Evolutionary conservation across 2,329 filamentous ascomycete species (phyloP), one percentile per base, ranked within the genome.

Genomic region (Neopestalotiopsis clavispora): DNA sequence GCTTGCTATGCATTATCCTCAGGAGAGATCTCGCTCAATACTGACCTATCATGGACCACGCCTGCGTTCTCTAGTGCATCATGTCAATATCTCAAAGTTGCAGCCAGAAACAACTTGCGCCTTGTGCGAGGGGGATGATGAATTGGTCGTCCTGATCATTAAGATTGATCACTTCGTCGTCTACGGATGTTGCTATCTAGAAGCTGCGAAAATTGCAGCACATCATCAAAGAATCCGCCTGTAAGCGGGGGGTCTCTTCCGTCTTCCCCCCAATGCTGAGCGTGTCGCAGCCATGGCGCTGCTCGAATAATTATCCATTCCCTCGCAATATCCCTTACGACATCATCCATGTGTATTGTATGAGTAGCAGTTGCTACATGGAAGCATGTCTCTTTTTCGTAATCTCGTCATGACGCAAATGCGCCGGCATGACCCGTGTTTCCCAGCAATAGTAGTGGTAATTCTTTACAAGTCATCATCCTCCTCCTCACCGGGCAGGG

Each of bases 401-500:
- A 66, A 38, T 57, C 59, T 38, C 52, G 45, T 52, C 45, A 62
- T 65, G 34, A 65, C 65, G 60, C 66, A 62, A 45, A 40, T 34
- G 67, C 69, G 69, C 67, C 49, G 67, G 66, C 63, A 52, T 68
- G 67, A 49, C 65, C 71, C 65, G 38, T 45, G 66, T 56, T 57
- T 58, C 71, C 70, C 49, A 67, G 49, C 69, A 71, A 63, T 71
- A 23, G 56, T 73, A 66, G 70, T 71, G 67, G 56, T 68, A 62
- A 32, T 68, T 71, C 61, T 84, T 85, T 87, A 89, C 82, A 89
- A 81, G 79, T 89, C 86, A 71, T 91, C 89, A 74, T 94, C 90
- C 76, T 97, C 95, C 74, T 97, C 93, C 89, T 98, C 96, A 79
- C 94, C 95, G 75, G 96, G 96, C 78, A 99, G 93, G 78, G 96